A percentile compares a stretch with the other conserved stretches of the same genome.
phyloP scores from a whole-genome alignment of 805 yeast genomes.

The Metschnikowia lochheadii region DNA sequence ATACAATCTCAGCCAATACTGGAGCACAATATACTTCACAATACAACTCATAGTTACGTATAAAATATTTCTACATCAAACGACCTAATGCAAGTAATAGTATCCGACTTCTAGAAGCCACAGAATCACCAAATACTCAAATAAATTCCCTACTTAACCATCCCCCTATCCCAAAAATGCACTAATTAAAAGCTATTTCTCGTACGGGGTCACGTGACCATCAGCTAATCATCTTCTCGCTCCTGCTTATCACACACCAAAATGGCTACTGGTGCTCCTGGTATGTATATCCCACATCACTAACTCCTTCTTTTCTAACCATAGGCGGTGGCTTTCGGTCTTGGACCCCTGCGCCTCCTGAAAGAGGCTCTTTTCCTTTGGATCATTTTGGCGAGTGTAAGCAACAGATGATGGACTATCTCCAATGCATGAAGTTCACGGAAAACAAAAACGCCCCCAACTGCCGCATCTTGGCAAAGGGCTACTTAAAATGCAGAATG shows the following conservation, averaged over 20 bases:
- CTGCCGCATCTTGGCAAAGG: slow-evolving; percentile 79
- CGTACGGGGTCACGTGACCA: background rate
- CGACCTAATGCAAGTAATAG: too few species aligned
- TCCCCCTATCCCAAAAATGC: too few species aligned
- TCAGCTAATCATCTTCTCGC: background rate
- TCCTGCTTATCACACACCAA: background rate
- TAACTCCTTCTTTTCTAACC: slow-evolving; percentile 7
- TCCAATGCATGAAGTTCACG: slow-evolving; percentile 73
- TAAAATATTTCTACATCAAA: too few species aligned
- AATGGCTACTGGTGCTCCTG: slow-evolving; percentile 22
- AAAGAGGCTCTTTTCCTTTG: slow-evolving; percentile 91
- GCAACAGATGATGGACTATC: slow-evolving; percentile 66
- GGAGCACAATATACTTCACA: too few species aligned
- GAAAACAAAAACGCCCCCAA: slow-evolving; percentile 85
- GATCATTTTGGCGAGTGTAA: slow-evolving; percentile 87
- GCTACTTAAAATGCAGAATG: slow-evolving; percentile 85
- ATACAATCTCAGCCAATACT: too few species aligned
- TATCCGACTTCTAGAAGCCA: too few species aligned
- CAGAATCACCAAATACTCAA: too few species aligned
- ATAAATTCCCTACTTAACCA: too few species aligned
- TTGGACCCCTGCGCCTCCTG: slow-evolving; percentile 88
- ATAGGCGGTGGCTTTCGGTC: slow-evolving; percentile 19
- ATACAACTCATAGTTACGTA: too few species aligned
- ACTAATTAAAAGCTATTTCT: background rate
- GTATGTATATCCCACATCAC: slow-evolving; percentile 8